Base-by-base conservation (phyloP, 2,329 filamentous ascomycete genomes). In the Mollisia scopiformis region DNA sequence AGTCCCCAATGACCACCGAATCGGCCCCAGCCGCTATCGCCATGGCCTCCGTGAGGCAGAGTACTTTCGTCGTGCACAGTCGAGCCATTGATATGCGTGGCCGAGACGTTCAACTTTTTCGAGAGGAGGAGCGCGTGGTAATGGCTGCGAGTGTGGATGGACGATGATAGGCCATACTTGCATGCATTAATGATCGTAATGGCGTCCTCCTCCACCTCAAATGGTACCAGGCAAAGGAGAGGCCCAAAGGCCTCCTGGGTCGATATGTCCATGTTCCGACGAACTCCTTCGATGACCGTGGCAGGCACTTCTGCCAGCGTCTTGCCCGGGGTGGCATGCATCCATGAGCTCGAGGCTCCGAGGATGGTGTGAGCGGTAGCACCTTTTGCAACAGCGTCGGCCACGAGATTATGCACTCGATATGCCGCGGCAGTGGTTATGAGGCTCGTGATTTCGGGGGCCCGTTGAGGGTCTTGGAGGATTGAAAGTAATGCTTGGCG, bases 1-100 rank as follows among this genome's bases (percentile, higher is more conserved):
- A 88, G 72, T 1, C 84, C 85, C 46, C 62, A 61, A 21, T 21
- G 14, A 1, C 13, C 64, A 3, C 68, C 68, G 55, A 71, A 71
- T 37, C 68, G 28, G 3, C 68, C 68, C 55, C 58, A 71, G 21
- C 68, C 68, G 54, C 68, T 69, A 27, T 66, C 58, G 27, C 65
- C 61, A 52, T 58, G 35, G 1, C 68, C 68, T n/a, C 68, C 68
- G 57, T 71, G 67, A 0, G 68, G 68, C 21, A 71, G 49, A 14
- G 55, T 61, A 6, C 33, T n/a, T 54, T 65, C 68, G 50, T 69
- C 68, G 57, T 70, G 66, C 5, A 70, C 62, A 4, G 63, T 70
- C 7, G 50, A 23, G 13, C 58, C 63, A 37, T 69, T 69, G 21
- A 69, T 65, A 57, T 71, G 68, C 13, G 65, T 53, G 7, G 68